phyloP scores from a whole-genome alignment of 192 early-diverging fungal genomes.

The Coemansia sp. region DNA sequence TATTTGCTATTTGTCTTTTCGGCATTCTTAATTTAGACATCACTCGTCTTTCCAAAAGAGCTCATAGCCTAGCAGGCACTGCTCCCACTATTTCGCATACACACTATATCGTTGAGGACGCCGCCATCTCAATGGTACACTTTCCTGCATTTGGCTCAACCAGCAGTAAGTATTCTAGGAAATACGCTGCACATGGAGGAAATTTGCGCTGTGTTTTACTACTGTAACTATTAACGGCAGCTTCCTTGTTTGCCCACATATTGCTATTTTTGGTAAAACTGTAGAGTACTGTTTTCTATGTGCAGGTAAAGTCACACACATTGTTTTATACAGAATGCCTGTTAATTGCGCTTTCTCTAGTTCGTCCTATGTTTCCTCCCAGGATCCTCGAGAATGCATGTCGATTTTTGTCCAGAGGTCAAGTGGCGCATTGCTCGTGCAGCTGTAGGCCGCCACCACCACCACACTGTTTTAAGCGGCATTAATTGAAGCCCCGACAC shows the following conservation, averaged over 20 bases:
- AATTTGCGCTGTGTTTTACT: neutral
- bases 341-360: neutral
- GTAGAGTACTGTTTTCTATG: constrained; percentile 53
- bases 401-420: neutral
- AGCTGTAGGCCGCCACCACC: neutral
- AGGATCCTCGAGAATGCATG: neutral
- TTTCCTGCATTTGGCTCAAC: constrained; percentile 28
- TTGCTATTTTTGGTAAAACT: neutral
- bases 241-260: neutral
- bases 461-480: neutral
- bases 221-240: neutral
- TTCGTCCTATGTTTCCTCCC: neutral
- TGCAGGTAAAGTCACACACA: constrained; percentile 26
- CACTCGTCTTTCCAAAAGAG: no score
- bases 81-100: neutral
- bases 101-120: neutral
- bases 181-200: neutral
- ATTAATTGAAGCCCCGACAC: neutral
- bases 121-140: constrained; percentile 12
- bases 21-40: no score
- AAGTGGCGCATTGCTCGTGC: neutral
- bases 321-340: neutral
- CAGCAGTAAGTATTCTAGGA: constrained; percentile 23
- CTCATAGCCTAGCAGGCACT: neutral
- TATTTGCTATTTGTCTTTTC: neutral